phyloP scores from a whole-genome alignment of 1,139 yeast genomes.

The Pichia sp. region DNA sequence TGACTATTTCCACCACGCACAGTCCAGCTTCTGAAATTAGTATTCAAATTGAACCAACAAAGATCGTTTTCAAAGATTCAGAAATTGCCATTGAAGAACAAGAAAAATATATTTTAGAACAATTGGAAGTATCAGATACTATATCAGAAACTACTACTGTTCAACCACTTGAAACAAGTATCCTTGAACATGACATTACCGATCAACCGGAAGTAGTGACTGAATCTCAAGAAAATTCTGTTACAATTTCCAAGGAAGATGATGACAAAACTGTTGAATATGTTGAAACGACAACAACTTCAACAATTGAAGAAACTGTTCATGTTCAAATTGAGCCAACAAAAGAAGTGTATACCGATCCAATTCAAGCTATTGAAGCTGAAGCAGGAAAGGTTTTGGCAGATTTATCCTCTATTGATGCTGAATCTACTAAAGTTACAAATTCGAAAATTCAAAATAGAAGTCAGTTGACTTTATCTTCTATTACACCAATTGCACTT shows the following conservation, averaged over 20 bases:
- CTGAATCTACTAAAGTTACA: too few species aligned
- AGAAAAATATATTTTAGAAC: neutral
- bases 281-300: neutral
- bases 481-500: slow-evolving; percentile 3
- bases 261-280: too few species aligned
- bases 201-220: too few species aligned
- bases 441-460: neutral
- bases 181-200: too few species aligned
- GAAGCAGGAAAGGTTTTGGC: neutral
- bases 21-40: neutral
- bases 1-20: neutral
- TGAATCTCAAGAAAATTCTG: too few species aligned
- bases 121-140: neutral
- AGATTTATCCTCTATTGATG: too few species aligned
- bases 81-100: neutral
- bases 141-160: neutral
- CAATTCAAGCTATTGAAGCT: neutral
- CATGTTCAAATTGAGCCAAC: slow-evolving; percentile 11
- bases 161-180: too few species aligned
- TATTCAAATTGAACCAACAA: slow-evolving; percentile 8
- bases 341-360: neutral
- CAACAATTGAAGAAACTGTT: neutral
- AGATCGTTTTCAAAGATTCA: neutral
- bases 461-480: neutral
- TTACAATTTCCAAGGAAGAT: too few species aligned